phyloP scores from a whole-genome alignment of 345 rosid genomes.

The Syzygium oleosum region DNA sequence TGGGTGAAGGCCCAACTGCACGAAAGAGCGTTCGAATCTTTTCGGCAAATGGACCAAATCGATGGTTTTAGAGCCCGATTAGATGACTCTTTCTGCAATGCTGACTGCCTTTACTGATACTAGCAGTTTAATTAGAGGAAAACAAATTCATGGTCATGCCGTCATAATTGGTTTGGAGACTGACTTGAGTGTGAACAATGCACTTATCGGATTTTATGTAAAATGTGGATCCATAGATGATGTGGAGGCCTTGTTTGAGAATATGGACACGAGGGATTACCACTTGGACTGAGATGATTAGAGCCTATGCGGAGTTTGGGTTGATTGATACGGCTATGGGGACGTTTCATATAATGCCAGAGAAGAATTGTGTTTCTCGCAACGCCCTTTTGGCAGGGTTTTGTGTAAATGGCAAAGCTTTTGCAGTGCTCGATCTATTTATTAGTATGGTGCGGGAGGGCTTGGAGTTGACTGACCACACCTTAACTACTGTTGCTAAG shows the following conservation, averaged over 20 bases:
- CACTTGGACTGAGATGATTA: slow-evolving; percentile 31
- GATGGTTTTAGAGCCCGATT: too few relatives aligned
- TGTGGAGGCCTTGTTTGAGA: slow-evolving; percentile 23
- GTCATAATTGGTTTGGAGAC: slow-evolving; percentile 40
- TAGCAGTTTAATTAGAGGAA: slow-evolving; percentile 29
- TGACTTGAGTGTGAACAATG: slow-evolving; percentile 51
- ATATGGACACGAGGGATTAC: slow-evolving; percentile 38
- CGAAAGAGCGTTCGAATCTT: slow-evolving; percentile 16
- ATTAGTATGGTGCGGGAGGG: slow-evolving; percentile 41
- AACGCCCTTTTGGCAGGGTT: slow-evolving; percentile 63
- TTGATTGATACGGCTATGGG: slow-evolving; percentile 7
- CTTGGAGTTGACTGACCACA: slow-evolving; percentile 49
- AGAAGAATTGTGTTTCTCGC: too few relatives aligned
- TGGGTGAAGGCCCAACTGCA: slow-evolving; percentile 26
- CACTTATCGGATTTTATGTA: slow-evolving; percentile 53
- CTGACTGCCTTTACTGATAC: slow-evolving; percentile 9
- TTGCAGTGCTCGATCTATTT: slow-evolving; percentile 38
- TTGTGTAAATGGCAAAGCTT: slow-evolving; percentile 47
- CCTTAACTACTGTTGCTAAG: slow-evolving; percentile 44
- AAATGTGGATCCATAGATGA: slow-evolving; percentile 24
- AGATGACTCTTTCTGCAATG: too few relatives aligned
- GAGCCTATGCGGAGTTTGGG: slow-evolving; percentile 30
- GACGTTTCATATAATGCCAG: too few relatives aligned
- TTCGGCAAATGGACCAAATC: too few relatives aligned
- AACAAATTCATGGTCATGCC: slow-evolving; percentile 56